Percentiles rank a stretch among this genome's conserved stretches.
phyloP scores from a whole-genome alignment of 176 grass and related monocot species.

The Rhynchospora pubera region DNA sequence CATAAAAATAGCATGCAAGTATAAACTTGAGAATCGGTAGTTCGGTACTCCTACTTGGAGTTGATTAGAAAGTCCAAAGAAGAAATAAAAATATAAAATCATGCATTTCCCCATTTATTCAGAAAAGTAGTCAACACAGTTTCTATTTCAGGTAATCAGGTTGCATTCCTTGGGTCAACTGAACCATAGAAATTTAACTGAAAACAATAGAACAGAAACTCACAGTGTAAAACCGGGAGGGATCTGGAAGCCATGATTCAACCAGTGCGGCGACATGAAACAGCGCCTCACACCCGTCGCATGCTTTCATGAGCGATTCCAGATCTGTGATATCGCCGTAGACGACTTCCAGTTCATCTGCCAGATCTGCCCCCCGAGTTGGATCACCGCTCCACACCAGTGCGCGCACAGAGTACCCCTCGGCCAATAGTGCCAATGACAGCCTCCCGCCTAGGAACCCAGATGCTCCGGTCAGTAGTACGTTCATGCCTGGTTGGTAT shows the following conservation, averaged over 20 bases:
- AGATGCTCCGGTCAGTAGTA: slow-evolving; percentile 72
- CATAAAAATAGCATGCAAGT: background rate
- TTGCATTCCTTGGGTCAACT: no score
- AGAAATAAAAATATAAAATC: no score
- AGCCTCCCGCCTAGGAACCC: slow-evolving; percentile 68
- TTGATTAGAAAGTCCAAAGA: background rate
- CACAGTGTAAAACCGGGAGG: slow-evolving; percentile 56
- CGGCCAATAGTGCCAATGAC: slow-evolving; percentile 41
- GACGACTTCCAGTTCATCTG: slow-evolving; percentile 32
- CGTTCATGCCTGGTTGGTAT: slow-evolving; percentile 31
- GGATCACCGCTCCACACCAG: slow-evolving; percentile 56
- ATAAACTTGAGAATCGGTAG: no score
- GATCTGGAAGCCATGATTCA: slow-evolving; percentile 79
- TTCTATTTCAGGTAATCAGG: background rate
- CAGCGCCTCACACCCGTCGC: slow-evolving; percentile 48
- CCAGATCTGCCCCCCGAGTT: background rate
- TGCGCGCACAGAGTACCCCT: slow-evolving; percentile 56
- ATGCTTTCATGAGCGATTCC: slow-evolving; percentile 55
- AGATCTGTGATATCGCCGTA: slow-evolving; percentile 82
- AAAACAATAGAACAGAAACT: background rate
- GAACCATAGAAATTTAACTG: background rate
- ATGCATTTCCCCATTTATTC: no score
- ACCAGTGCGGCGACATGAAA: slow-evolving; percentile 77
- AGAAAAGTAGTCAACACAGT: background rate
- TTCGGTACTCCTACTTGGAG: no score